phyloP scores from a whole-genome alignment of 2,329 filamentous ascomycete genomes.

The Diaporthe helianthi region DNA sequence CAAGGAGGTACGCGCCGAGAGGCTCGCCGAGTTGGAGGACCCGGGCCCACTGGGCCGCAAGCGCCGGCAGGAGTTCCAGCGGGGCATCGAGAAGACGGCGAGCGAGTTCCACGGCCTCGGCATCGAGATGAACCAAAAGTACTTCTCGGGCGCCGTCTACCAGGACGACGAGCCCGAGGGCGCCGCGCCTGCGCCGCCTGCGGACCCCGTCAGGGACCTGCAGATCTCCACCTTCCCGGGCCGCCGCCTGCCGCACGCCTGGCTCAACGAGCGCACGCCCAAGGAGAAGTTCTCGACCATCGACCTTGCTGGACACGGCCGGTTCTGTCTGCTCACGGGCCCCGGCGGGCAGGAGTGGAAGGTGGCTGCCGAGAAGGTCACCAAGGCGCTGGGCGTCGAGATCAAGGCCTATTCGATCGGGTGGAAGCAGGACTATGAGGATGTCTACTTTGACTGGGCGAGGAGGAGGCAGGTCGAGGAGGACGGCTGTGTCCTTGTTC shows the following conservation, averaged over 20 bases:
- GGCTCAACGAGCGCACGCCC: slow-evolving; percentile 61
- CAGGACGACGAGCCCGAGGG: slow-evolving; percentile 55
- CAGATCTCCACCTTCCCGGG: slow-evolving; percentile 64
- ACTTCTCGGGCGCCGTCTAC: slow-evolving; percentile 54
- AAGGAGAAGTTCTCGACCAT: slow-evolving; percentile 59
- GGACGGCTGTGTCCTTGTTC: slow-evolving; percentile 62
- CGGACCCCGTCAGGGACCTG: slow-evolving; percentile 52
- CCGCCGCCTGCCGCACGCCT: slow-evolving; percentile 66
- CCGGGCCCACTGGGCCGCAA: slow-evolving; percentile 46
- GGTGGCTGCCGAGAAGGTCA: slow-evolving; percentile 51
- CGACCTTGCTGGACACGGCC: slow-evolving; percentile 64
- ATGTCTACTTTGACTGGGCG: slow-evolving; percentile 68
- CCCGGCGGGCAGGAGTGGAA: slow-evolving; percentile 64
- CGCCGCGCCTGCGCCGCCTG: slow-evolving; percentile 36
- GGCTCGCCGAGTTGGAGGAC: slow-evolving; percentile 51
- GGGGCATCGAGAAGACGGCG: slow-evolving; percentile 50
- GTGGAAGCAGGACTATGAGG: slow-evolving; percentile 64
- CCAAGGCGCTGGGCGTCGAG: slow-evolving; percentile 49
- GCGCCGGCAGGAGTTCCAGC: slow-evolving; percentile 48
- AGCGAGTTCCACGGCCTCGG: slow-evolving; percentile 64
- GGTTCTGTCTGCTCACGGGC: slow-evolving; percentile 59
- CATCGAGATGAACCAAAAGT: slow-evolving; percentile 66
- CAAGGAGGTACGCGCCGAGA: slow-evolving; percentile 46
- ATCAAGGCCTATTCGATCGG: slow-evolving; percentile 62
- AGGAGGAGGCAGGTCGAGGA: slow-evolving; percentile 60